Base-by-base conservation (phyloP, 1,284 basidiomycete genomes). In the Fomes fomentarius region DNA sequence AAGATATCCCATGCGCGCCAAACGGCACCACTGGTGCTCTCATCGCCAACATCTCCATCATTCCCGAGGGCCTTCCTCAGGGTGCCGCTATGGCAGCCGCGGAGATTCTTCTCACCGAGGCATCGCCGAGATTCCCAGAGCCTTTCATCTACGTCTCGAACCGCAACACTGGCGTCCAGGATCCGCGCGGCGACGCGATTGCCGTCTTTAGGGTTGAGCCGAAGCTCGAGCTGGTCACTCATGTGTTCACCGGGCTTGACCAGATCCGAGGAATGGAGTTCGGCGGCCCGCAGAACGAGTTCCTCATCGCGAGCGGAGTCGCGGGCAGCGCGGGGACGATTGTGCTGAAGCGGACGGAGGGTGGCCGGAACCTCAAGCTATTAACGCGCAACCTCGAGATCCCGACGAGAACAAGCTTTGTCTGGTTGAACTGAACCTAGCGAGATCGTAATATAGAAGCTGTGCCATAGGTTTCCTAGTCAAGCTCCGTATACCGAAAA, bases 181-280 rank as follows among this genome's bases (percentile, higher is more conserved):
- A 72, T 55, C 63, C 70, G 19, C 63, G 65, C 28, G 73, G 73
- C 11, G 73, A 75, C 63, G 65, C 73, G 14, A 72, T 75, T 54
- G 70, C 70, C 24, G 69, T 75, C 54, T 71, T 72, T 62, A 57
- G 57, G 21, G 41, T 69, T 49, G 56, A 63, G 50, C 63, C 66
- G 4, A 38, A 57, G 52, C 65, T 69, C 35, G 48, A 54, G 54
- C 69, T 84, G 34, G 66, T 82, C 15, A 74, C 72, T 17, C 80
- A 84, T 50, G 77, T 86, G 28, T 85, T 77, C 64, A 87, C 85
- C 0, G 83, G 84, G n/a, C 69, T 88, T 43, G 70, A 82, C 55
- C 82, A 85, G 65, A 78, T 87, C 47, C 74, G 85, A 25, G 84
- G 83, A 3, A 85, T 87, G 81, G 73, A 78, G 65, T 74, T 87